These are phyloP conservation scores for Smithsoniella earleae DNA, from an alignment of 163 green algal genomes.

Conservation along the genomic window DNA sequence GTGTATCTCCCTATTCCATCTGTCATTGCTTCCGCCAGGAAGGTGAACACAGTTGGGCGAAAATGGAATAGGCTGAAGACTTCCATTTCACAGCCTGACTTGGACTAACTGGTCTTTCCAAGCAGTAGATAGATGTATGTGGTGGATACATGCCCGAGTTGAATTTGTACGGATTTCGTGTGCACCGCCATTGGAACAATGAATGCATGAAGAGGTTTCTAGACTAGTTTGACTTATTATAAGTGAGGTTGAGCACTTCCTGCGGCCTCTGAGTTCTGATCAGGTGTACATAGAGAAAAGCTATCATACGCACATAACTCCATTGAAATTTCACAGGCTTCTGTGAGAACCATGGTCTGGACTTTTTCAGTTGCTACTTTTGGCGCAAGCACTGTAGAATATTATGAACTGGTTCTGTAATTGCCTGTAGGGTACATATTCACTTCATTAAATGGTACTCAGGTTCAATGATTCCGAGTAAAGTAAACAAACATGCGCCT, in stretches of 20 bases:
- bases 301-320: no score
- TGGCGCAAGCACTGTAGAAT: no score
- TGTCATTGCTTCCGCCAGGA: slow-evolving; percentile 59
- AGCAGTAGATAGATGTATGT: neutral
- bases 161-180: neutral
- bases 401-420: no score
- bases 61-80: slow-evolving; percentile 30
- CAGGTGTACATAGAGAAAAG: no score
- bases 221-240: neutral
- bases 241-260: neutral
- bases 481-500: neutral
- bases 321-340: no score
- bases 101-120: neutral
- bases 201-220: neutral
- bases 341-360: no score
- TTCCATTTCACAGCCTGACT: slow-evolving; percentile 15
- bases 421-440: no score
- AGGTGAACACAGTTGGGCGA: slow-evolving; percentile 34
- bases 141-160: neutral
- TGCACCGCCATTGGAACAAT: neutral
- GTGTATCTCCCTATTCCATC: slow-evolving; percentile 55
- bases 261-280: no score
- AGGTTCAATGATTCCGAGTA: neutral
- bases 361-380: no score
- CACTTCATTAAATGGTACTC: neutral